phyloP scores from a whole-genome alignment of 176 grass and related monocot genomes.

The Metroxylon sagu region DNA sequence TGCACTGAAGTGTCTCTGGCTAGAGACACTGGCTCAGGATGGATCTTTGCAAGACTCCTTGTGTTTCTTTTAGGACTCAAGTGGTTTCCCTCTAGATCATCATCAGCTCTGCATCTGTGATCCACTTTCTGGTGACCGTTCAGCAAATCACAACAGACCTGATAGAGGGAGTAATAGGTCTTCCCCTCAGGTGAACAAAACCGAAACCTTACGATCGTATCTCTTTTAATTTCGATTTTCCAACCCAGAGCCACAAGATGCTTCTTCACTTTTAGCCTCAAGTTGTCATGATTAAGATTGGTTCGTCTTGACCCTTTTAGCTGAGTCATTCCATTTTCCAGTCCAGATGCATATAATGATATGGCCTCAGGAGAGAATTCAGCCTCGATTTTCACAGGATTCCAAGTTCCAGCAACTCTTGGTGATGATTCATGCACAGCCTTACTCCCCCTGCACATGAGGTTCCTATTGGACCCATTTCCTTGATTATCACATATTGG shows the following conservation, averaged over 20 bases:
- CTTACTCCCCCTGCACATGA: no score
- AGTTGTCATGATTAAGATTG: not conserved
- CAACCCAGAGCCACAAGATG: constrained; percentile 69
- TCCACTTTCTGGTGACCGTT: constrained; percentile 12
- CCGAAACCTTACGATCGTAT: constrained; percentile 15
- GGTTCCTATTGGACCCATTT: no score
- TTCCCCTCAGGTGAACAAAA: constrained; percentile 42
- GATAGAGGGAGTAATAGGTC: constrained; percentile 32
- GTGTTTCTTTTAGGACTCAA: no score
- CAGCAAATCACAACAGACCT: constrained; percentile 27
- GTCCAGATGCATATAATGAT: constrained; percentile 20
- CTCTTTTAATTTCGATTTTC: constrained; percentile 38
- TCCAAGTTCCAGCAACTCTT: constrained; percentile 16
- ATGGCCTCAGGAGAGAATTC: constrained; percentile 31
- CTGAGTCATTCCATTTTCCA: not conserved
- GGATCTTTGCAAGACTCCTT: no score
- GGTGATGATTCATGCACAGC: not conserved
- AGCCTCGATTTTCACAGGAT: constrained; percentile 28
- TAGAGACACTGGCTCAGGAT: no score
- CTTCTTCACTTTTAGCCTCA: constrained; percentile 37
- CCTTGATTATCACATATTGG: no score
- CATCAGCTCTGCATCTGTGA: constrained; percentile 6
- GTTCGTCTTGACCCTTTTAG: constrained; percentile 10
- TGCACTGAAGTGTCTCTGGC: not conserved
- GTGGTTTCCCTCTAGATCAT: not conserved